Percentiles rank a stretch among this genome's conserved stretches.
These are phyloP conservation scores for Xylaria sp. DNA, from an alignment of 2,329 filamentous ascomycete species.

Conservation along the genomic window DNA sequence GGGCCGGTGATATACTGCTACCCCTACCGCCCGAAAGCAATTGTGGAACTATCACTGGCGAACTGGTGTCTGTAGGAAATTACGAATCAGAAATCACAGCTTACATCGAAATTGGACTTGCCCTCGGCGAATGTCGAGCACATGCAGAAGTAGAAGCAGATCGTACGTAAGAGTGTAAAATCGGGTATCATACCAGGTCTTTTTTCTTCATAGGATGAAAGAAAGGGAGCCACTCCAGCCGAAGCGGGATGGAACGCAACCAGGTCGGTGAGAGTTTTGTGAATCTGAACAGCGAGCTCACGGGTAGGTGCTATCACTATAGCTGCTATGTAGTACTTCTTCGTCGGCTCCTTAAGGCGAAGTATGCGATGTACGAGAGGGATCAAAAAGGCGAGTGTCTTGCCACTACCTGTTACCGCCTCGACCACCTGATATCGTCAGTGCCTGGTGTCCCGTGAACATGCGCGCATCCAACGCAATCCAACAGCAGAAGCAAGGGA, in stretches of 20 bases:
- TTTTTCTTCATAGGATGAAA: slow-evolving; percentile 67
- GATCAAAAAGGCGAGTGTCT: slow-evolving; percentile 79
- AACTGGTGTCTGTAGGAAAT: slow-evolving; percentile 46
- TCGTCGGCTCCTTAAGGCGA: slow-evolving; percentile 81
- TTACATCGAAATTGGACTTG: not conserved
- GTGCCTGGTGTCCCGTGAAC: not conserved
- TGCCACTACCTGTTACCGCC: slow-evolving; percentile 91
- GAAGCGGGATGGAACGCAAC: slow-evolving; percentile 87
- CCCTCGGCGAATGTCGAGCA: not conserved
- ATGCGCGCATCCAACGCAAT: slow-evolving; percentile 8
- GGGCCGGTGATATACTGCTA: slow-evolving; percentile 77
- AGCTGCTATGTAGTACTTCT: slow-evolving; percentile 88
- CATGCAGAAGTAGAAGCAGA: not conserved
- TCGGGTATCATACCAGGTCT: slow-evolving; percentile 52
- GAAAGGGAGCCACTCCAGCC: slow-evolving; percentile 69
- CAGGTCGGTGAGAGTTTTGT: slow-evolving; percentile 80
- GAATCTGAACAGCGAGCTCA: slow-evolving; percentile 91
- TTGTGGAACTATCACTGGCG: slow-evolving; percentile 79
- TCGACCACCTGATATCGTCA: slow-evolving; percentile 49
- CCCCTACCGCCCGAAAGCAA: slow-evolving; percentile 79
- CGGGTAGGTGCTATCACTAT: slow-evolving; percentile 94
- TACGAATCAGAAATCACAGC: not conserved
- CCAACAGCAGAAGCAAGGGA: slow-evolving; percentile 10
- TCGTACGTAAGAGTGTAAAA: not conserved
- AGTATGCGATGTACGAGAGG: slow-evolving; percentile 86